A percentile compares a stretch with the other conserved stretches of the same genome.
Evolutionary conservation across 257 asterid species (phyloP).

Genomic region (Mentha longifolia): DNA sequence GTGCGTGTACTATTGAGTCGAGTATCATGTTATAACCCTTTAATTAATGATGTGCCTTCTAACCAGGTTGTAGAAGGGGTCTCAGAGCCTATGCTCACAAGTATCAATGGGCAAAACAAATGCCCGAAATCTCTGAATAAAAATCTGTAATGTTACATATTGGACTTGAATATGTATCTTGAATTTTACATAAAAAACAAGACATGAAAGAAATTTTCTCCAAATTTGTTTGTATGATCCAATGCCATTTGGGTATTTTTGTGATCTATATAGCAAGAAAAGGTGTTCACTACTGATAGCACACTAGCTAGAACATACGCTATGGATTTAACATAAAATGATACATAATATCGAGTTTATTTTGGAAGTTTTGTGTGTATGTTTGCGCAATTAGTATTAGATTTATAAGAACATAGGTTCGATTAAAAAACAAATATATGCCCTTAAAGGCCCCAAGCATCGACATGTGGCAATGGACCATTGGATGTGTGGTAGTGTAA

Average conservation of each 20-base stretch:
- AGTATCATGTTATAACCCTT: not conserved
- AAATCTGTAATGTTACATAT: not conserved
- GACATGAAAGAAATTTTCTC: not conserved
- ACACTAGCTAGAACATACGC: not conserved
- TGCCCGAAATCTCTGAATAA: not conserved
- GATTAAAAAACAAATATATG: not conserved
- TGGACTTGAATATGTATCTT: not conserved
- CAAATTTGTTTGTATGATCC: not conserved
- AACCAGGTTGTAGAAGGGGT: not conserved
- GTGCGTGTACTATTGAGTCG: not conserved
- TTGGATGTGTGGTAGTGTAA: not conserved
- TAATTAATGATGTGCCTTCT: not conserved
- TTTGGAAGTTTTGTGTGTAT: not conserved
- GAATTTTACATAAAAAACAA: too few species aligned
- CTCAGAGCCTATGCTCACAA: not conserved
- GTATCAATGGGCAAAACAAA: not conserved
- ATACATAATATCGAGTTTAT: not conserved
- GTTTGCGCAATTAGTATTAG: not conserved
- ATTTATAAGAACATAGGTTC: not conserved
- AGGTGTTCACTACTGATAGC: not conserved
- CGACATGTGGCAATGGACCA: not conserved
- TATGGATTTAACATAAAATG: not conserved
- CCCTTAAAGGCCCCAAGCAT: not conserved
- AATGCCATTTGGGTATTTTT: not conserved
- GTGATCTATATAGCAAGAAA: constrained; percentile 4